Conservation (phyloP, 139 green algal species). For the Spirogloea muscicola region DNA sequence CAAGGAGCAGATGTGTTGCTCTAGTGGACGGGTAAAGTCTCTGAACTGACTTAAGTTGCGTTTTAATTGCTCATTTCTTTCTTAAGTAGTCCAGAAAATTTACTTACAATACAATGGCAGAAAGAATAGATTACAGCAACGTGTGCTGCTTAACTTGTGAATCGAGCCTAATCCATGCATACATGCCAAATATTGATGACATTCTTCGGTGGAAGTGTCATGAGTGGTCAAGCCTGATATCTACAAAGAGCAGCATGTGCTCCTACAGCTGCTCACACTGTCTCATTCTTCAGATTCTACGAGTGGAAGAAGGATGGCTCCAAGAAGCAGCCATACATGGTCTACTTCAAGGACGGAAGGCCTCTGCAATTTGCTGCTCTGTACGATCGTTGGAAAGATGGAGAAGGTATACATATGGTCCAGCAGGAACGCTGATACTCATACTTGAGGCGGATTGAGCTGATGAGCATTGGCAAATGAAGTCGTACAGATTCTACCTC, state of each 20-base stretch:
- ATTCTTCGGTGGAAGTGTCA: neutral
- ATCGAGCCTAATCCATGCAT: neutral
- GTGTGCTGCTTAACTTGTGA: neutral
- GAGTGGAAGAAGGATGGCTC: conserved; percentile 46
- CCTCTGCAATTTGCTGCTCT: conserved; percentile 30
- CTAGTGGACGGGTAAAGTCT: conserved; percentile 26
- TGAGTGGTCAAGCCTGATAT: neutral
- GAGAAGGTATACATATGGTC: conserved; percentile 7
- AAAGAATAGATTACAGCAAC: neutral
- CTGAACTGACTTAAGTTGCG: neutral
- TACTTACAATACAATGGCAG: neutral
- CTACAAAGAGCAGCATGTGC: too few species aligned
- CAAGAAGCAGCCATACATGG: conserved; percentile 46
- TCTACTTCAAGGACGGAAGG: conserved; percentile 27
- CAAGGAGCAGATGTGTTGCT: conserved; percentile 16
- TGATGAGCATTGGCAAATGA: neutral
- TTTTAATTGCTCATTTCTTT: conserved; percentile 12
- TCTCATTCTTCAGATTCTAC: conserved; percentile 46
- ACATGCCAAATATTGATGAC: neutral
- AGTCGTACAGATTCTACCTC: neutral
- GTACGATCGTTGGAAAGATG: conserved; percentile 27
- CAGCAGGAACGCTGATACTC: neutral
- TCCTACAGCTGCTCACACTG: too few species aligned
- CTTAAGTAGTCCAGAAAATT: conserved; percentile 10
- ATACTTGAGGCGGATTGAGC: neutral